phyloP scores from a whole-genome alignment of 345 rosid species.

The Cardamine occulta region DNA sequence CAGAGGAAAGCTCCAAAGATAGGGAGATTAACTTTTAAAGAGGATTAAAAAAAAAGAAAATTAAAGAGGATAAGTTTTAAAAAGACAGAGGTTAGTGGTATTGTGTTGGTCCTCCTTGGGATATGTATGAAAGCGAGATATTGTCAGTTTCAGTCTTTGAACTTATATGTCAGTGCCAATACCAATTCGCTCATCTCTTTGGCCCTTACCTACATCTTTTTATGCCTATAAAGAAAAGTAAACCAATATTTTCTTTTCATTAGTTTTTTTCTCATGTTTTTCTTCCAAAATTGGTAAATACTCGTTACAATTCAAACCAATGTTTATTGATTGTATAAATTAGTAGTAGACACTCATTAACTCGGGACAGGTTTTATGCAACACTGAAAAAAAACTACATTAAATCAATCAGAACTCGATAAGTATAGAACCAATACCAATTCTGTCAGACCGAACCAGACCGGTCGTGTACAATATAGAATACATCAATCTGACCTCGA shows the following conservation, averaged over 20 bases:
- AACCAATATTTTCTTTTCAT: neutral
- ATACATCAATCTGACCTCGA: neutral
- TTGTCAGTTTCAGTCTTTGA: constrained; percentile 41
- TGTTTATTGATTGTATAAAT: neutral
- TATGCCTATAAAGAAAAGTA: neutral
- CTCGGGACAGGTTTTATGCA: neutral
- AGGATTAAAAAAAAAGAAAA: neutral
- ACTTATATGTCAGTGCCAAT: constrained; percentile 35
- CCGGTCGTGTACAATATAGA: neutral
- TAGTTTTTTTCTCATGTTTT: neutral
- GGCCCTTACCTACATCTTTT: neutral
- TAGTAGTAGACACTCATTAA: neutral
- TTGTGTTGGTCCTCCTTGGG: constrained; percentile 37
- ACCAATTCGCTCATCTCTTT: constrained; percentile 23
- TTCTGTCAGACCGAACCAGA: neutral
- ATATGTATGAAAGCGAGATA: constrained; percentile 29
- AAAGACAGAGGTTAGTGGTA: constrained; percentile 25
- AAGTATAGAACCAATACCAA: neutral
- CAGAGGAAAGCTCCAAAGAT: constrained; percentile 37
- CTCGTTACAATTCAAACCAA: neutral
- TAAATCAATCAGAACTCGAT: neutral
- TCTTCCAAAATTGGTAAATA: neutral
- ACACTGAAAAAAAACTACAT: neutral
- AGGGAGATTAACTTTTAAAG: neutral
- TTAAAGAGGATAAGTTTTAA: constrained; percentile 25